Evolutionary conservation across 2,329 filamentous ascomycete genomes (phyloP).

Genomic region (Colletotrichum sp.): DNA sequence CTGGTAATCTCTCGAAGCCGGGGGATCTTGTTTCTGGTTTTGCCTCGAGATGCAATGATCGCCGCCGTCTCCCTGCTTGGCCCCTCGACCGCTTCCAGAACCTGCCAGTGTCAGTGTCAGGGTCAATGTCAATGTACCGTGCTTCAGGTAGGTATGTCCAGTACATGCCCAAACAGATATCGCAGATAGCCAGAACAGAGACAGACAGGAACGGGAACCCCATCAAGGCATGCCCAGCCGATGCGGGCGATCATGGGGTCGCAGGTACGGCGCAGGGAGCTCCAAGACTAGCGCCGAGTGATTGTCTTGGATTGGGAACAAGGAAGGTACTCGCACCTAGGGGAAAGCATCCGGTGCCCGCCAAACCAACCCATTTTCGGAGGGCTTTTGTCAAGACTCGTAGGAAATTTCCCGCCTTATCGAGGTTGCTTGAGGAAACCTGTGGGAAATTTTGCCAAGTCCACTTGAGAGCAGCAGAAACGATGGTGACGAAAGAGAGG

Average conservation of each 20-base stretch:
- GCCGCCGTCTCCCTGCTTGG: background rate
- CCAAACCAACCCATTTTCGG: background rate
- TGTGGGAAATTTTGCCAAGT: background rate
- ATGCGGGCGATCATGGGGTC: constrained; percentile 17
- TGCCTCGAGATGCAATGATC: background rate
- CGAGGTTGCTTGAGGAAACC: background rate
- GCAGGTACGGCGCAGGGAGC: constrained; percentile 9
- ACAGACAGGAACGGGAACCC: background rate
- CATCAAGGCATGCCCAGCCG: constrained; percentile 19
- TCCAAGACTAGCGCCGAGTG: constrained; percentile 2
- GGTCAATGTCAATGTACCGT: background rate
- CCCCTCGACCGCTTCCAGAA: background rate
- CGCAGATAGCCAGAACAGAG: background rate
- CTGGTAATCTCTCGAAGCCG: background rate
- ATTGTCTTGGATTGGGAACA: constrained; percentile 4
- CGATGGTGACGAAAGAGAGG: background rate
- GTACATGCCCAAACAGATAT: background rate
- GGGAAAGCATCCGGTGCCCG: background rate
- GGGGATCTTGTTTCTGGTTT: background rate
- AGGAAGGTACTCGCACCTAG: background rate
- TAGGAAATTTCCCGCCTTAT: background rate
- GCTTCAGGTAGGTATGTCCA: background rate
- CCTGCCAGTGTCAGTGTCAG: background rate
- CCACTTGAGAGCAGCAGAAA: background rate
- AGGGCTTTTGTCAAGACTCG: background rate